Evolutionary conservation across 2,329 filamentous ascomycete genomes (phyloP), one percentile per base, ranked within the genome.

Genomic region (Colletotrichum karsti): DNA sequence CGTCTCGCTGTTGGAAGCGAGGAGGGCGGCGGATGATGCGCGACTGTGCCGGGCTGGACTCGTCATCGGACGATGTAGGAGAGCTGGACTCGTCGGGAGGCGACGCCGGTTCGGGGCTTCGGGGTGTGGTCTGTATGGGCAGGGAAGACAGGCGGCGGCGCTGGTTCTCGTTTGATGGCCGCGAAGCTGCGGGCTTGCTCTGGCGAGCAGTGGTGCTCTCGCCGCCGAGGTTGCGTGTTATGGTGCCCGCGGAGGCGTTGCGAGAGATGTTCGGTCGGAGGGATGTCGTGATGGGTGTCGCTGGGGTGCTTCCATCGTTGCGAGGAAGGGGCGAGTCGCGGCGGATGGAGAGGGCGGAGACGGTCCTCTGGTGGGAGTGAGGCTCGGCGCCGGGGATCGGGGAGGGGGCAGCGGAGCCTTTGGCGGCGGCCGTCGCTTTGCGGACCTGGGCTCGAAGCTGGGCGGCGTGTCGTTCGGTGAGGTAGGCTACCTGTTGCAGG

Each of bases 381-480:
- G 77, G 80, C 72, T 84, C 87, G 63, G 83, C 78, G 33, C 85
- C 83, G 15, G 86, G 88, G 15, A 86, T 75, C 2, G 90, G 88
- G 2, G 90, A 90, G 1, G 87, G 85, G 1, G 85, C 84, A 18
- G 84, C 80, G 4, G 89, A 89, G 63, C 86, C 86, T 58, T 86
- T 85, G 22, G 84, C 85, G 3, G 85, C 84, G 7, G 86, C 86
- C 3, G 87, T 89, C 46, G 91, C 89, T 76, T 92, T 96, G 69
- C 93, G 90, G 84, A 98, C 94, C 81, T 98, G 94, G 20, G 93
- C 94, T 72, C 93, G 90, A 53, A 98, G 93, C 77, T 98, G 94
- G 1, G 93, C 93, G 28, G 97, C 88, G 81, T 98, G 94, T 57
- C 93, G 88, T 77, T 98, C 95, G 76, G 96, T 97, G 6, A 98